These are phyloP conservation scores for Arabidopsis hybrid DNA, from an alignment of 441 rosid genomes.

Conservation along the genomic window DNA sequence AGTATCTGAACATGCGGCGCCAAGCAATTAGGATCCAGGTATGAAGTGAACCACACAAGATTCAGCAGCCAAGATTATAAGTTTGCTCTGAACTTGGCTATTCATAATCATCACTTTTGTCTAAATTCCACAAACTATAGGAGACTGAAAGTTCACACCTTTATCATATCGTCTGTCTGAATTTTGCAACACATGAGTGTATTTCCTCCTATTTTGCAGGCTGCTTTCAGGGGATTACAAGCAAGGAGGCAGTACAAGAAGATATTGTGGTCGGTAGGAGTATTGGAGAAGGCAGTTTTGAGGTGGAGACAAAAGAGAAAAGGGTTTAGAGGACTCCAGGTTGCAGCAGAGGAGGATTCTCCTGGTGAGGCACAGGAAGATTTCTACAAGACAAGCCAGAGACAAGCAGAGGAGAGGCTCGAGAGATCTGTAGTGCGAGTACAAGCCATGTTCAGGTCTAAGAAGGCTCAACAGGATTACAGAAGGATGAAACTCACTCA, in stretches of 20 bases:
- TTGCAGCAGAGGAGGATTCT: slow-evolving; percentile 41
- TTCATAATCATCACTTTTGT: background rate
- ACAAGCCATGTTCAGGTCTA: slow-evolving; percentile 97
- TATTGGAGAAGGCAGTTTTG: slow-evolving; percentile 86
- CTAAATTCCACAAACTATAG: background rate
- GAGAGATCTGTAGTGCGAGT: slow-evolving; percentile 86
- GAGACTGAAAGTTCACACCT: no score
- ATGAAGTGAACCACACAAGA: slow-evolving; percentile 72
- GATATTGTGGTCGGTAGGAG: slow-evolving; percentile 93
- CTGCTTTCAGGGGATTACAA: slow-evolving; percentile 87
- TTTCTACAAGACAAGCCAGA: slow-evolving; percentile 73
- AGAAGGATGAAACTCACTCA: slow-evolving; percentile 81
- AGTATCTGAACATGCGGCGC: slow-evolving; percentile 77
- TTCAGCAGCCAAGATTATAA: slow-evolving; percentile 13
- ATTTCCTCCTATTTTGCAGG: slow-evolving; percentile 51
- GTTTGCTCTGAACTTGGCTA: slow-evolving; percentile 3
- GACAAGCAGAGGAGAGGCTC: slow-evolving; percentile 93
- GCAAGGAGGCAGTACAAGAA: slow-evolving; percentile 80
- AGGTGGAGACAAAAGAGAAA: slow-evolving; percentile 93
- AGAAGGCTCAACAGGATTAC: slow-evolving; percentile 92
- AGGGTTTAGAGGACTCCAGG: slow-evolving; percentile 84
- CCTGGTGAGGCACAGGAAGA: slow-evolving; percentile 64
- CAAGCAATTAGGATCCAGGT: slow-evolving; percentile 89
- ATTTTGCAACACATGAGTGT: background rate
- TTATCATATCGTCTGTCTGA: slow-evolving; percentile 7